phyloP scores from a whole-genome alignment of 108 stramenopile species.

The Craspedostauros australis region DNA sequence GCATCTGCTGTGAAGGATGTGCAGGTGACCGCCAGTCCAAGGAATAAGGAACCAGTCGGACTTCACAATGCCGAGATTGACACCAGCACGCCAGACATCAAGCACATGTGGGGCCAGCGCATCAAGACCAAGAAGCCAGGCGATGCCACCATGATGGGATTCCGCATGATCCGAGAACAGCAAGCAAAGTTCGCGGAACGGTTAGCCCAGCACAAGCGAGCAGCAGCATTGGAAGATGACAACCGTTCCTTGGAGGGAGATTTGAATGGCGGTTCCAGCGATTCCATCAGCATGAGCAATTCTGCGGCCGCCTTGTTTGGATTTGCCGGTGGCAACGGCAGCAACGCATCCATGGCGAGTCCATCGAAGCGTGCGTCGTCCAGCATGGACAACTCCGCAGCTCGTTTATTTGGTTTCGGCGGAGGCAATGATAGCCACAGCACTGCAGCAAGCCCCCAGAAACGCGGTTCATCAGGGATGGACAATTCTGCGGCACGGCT shows the following conservation, averaged over 20 bases:
- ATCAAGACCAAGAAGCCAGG: constrained; percentile 24
- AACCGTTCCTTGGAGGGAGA: constrained; percentile 1
- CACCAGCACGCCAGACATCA: constrained; percentile 6
- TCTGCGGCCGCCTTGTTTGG: constrained; percentile 24
- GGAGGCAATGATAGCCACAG: too few species aligned
- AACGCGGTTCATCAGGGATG: too few species aligned
- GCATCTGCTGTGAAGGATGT: too few species aligned
- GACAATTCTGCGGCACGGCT: too few species aligned
- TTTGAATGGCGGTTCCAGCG: not conserved
- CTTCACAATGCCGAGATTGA: constrained; percentile 26
- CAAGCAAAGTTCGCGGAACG: constrained; percentile 17
- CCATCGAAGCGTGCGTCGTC: too few species aligned
- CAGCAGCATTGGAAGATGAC: constrained; percentile 5
- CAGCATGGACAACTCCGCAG: constrained; percentile 10
- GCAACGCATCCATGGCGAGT: too few species aligned
- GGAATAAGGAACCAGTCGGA: too few species aligned
- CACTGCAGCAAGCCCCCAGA: too few species aligned
- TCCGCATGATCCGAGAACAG: constrained; percentile 20
- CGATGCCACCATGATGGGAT: constrained; percentile 18
- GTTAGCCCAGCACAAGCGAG: constrained; percentile 14
- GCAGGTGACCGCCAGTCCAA: too few species aligned
- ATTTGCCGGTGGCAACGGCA: constrained; percentile 2
- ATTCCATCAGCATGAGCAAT: constrained; percentile 6
- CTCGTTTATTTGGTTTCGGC: too few species aligned
- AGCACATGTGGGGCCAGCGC: constrained; percentile 16